Base-by-base conservation (phyloP, 164 flowering plant genomes). In the Hamamelis virginiana region DNA sequence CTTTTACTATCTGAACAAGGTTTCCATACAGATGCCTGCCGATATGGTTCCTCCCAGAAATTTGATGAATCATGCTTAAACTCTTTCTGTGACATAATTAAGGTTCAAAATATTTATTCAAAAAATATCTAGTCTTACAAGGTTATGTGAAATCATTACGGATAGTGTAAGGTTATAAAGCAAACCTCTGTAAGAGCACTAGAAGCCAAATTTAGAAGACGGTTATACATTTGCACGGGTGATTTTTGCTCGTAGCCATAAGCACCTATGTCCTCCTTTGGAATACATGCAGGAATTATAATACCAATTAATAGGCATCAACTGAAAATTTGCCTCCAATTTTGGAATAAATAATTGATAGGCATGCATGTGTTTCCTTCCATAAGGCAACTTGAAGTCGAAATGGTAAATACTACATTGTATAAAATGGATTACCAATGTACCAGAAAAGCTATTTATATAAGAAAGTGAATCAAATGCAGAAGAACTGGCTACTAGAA, bases 121-220 rank as follows among this genome's bases (percentile, higher is more conserved):
- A n/a, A 5, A 26, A 21, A 50, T 16, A 50, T 58, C 48, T 25
- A 64, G 33, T 72, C 1, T 48, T 14, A 23, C 48, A 59, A 55
- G 25, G 1, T 53, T 16, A 11, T 23, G 55, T 43, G 14, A 66
- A 73, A 26, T 47, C 12, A 22, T 25, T 3, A 6, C 23, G 9
- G 26, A 25, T 2, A 57, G 12, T 1, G n/a, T 22, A 48, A 59
- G 55, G 28, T 44, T 65, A 44, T 38, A 45, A 56, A 74, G 60
- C 76, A 80, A 62, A 90, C 97, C 92, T 82, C 81, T 60, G 82
- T 80, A 72, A 87, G 91, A 65, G 88, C 71, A 72, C 33, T 73
- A 26, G 89, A 84, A 55, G 98, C 98, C 83, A 91, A 53, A 72
- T 80, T 77, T 19, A 89, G 79, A 51, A 94, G 91, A 43, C 86